Evolutionary conservation across 2,329 filamentous ascomycete genomes (phyloP), one percentile per base, ranked within the genome.

Genomic region (Emydomyces testavorans): DNA sequence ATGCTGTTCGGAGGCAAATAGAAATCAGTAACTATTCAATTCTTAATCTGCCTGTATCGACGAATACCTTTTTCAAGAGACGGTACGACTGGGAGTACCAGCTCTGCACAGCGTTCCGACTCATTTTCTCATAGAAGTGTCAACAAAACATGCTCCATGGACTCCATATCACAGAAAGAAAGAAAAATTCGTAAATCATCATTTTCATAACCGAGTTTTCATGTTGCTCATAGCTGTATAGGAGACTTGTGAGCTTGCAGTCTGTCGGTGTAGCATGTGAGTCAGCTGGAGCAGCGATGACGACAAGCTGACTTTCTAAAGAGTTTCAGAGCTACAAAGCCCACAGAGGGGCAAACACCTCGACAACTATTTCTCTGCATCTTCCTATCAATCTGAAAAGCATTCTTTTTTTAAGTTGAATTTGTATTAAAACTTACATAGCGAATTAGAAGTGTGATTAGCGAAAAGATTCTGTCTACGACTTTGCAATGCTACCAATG

Each of bases 21-120:
- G 24, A 31, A 31, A 18, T 46, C 13, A 46, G 43, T n/a, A n/a
- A n/a, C 23, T 15, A 8, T 2, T 6, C 5, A 10, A 13, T 21
- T 26, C 34, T 15, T 16, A 31, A 11, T 29, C 15, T 6, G 15
- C 5, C 2, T 10, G 10, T 29, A 4, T 23, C 11, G 8, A 15
- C 7, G 8, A 13, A 40, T 38, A 52, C 51, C 48, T 44, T 50
- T 23, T 46, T 48, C 1, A 46, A 40, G 16, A 52, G 45, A 26
- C 41, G 44, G 21, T 31, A 46, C 11, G 44, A 28, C 41, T 50
- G 51, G 24, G 42, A 41, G 24, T 24, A 39, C 38, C 41, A 48
- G 44, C 44, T 31, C 37, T 38, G 28, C 6, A 39, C 32, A 32
- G 39, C 38, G 21, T 35, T 52, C 40, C 47, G 47, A 35, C 29